Evolutionary conservation across 1,284 basidiomycete genomes (phyloP), one percentile per base, ranked within the genome.

Genomic region (Singerocomus rubriflavus): DNA sequence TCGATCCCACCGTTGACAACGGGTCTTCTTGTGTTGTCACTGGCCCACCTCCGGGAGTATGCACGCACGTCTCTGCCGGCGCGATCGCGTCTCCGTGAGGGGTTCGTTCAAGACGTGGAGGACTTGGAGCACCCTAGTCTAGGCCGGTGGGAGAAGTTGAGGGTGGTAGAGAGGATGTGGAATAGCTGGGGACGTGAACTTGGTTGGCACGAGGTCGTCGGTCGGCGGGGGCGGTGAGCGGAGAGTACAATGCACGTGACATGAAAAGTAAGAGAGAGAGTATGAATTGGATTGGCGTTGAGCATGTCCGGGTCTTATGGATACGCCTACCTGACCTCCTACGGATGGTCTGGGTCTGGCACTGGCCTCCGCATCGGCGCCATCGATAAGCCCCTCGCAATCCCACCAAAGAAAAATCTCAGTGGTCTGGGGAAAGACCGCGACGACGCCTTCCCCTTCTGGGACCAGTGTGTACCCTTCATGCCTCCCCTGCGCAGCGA

Each of bases 361-460:
- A 82, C 77, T 26, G 88, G 81, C 16, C 79, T 91, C 30, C 80
- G 86, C 27, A 70, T 81, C 30, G 87, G 84, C 5, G 80, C 86
- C 17, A 81, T 88, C 39, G 70, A 73, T 17, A 79, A 82, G 16
- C 93, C 93, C 3, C 72, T 97, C 41, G 77, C 85, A 2, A 81
- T 94, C 34, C 78, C 85, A 1, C 88, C 90, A 68, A 96, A 96
- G 76, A 90, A 87, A 73, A 89, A 79, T 5, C 74, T 95, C 17
- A 72, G 81, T 14, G 93, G 93, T 1, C 71, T 97, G 48, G 93
- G 93, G 48, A 93, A 91, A 67, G 92, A 96, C 68, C 78, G 93
- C 55, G 93, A 95, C 65, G 92, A 93, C 59, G 90, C 91, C 0
- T 93, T 94, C 65, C 91, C 91, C 42, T 97, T 96, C 80, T 97